phyloP scores from a whole-genome alignment of 768 basidiomycete species.

The Mycena albidolilacea region DNA sequence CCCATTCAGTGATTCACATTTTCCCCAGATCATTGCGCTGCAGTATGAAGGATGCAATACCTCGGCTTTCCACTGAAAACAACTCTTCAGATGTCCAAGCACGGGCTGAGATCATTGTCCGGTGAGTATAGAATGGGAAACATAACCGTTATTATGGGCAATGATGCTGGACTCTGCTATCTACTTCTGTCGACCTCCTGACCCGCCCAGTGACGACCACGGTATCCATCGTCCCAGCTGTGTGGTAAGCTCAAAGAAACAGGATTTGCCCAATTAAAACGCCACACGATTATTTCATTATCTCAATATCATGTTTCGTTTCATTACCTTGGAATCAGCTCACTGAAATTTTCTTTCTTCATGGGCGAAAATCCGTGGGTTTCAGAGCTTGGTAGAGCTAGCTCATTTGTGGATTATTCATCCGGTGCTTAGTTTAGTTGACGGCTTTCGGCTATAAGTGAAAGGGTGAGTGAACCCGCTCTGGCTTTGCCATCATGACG shows the following conservation, averaged over 20 bases:
- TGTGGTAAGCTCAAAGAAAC: not conserved
- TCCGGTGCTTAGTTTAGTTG: not conserved
- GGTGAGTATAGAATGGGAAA: conserved; percentile 5
- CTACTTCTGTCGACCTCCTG: conserved; percentile 4
- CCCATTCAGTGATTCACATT: conserved; percentile 1
- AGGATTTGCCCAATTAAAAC: not conserved
- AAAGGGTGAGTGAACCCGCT: not conserved
- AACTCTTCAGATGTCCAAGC: conserved; percentile 3
- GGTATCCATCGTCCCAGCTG: not conserved
- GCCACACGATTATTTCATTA: not conserved
- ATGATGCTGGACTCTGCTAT: not conserved
- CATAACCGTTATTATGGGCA: not conserved
- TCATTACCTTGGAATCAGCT: not conserved
- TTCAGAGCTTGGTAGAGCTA: not conserved
- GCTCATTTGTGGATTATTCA: not conserved
- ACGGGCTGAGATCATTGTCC: not conserved
- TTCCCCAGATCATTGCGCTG: not conserved
- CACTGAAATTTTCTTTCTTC: not conserved
- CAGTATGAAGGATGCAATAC: not conserved
- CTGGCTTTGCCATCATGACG: not conserved
- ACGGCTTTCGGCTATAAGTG: not conserved
- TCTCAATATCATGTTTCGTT: not conserved
- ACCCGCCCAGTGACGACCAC: not conserved
- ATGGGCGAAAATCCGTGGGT: not conserved
- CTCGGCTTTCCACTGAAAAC: not conserved